Evolutionary conservation across 2,329 filamentous ascomycete genomes (phyloP).

Genomic region (Alternaria ethzedia): DNA sequence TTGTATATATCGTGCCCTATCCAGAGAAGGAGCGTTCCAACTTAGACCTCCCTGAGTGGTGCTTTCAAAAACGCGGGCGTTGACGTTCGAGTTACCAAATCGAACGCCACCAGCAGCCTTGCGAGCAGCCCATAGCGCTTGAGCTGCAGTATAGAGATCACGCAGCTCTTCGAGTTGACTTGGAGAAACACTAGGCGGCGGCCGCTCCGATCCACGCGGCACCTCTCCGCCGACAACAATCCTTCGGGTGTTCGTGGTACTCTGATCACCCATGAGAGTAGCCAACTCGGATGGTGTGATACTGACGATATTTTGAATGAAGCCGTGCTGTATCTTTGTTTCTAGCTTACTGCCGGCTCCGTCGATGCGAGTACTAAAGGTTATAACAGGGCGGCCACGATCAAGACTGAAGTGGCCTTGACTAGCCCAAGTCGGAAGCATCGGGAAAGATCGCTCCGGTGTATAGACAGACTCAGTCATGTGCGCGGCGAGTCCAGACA

Average conservation of each 20-base stretch:
- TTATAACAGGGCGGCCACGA: slow-evolving; percentile 62
- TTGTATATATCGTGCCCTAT: slow-evolving; percentile 45
- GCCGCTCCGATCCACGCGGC: slow-evolving; percentile 1
- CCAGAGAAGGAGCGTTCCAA: slow-evolving; percentile 51
- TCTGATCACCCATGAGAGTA: slow-evolving; percentile 45
- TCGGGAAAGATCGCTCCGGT: slow-evolving; percentile 62
- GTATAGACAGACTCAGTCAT: slow-evolving; percentile 64
- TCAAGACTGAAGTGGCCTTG: slow-evolving; percentile 62
- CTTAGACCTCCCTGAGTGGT: slow-evolving; percentile 39
- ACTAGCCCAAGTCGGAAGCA: slow-evolving; percentile 60
- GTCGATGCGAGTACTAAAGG: slow-evolving; percentile 65
- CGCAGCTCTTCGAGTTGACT: slow-evolving; percentile 42
- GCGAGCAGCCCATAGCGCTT: slow-evolving; percentile 40
- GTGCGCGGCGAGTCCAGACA: slow-evolving; percentile 67
- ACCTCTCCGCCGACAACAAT: slow-evolving; percentile 37
- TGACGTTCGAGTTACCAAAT: slow-evolving; percentile 34
- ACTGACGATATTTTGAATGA: slow-evolving; percentile 60
- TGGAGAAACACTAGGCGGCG: slow-evolving; percentile 22
- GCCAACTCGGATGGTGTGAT: slow-evolving; percentile 55
- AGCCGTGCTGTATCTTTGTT: slow-evolving; percentile 60
- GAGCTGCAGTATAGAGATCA: slow-evolving; percentile 45
- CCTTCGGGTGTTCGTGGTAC: slow-evolving; percentile 18
- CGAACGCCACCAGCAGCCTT: slow-evolving; percentile 48
- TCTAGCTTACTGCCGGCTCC: slow-evolving; percentile 60
- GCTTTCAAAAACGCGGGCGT: slow-evolving; percentile 47